These are phyloP conservation scores for Graphiopsis chlorocephala DNA, from an alignment of 2,329 filamentous ascomycete species.

Conservation along the genomic window DNA sequence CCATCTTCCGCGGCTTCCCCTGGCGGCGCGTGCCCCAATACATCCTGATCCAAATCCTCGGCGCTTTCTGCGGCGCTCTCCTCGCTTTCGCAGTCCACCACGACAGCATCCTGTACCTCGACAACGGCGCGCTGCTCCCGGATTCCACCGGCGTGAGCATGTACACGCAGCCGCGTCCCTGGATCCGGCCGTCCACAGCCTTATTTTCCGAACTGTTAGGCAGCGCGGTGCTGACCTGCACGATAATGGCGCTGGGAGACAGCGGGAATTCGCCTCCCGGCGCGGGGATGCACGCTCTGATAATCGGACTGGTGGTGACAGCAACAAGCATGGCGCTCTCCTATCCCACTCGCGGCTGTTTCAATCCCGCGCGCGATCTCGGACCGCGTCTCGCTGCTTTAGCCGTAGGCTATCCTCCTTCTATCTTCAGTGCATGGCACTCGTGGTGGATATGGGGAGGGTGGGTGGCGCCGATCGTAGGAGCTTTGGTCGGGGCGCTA, in stretches of 20 bases:
- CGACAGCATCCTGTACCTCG: slow-evolving; percentile 34
- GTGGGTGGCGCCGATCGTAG: slow-evolving; percentile 39
- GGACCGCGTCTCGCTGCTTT: slow-evolving; percentile 48
- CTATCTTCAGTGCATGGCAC: slow-evolving; percentile 33
- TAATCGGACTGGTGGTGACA: slow-evolving; percentile 46
- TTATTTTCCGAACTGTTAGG: slow-evolving; percentile 45
- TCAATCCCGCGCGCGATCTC: slow-evolving; percentile 52
- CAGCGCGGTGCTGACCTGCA: slow-evolving; percentile 38
- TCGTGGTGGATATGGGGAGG: slow-evolving; percentile 51
- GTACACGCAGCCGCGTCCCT: slow-evolving; percentile 30
- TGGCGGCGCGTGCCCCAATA: slow-evolving; percentile 58
- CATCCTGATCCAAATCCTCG: slow-evolving; percentile 55
- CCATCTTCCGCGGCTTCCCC: slow-evolving; percentile 57
- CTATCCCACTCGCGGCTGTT: slow-evolving; percentile 47
- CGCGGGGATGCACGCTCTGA: slow-evolving; percentile 52
- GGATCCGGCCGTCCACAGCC: slow-evolving; percentile 36
- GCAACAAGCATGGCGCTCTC: slow-evolving; percentile 42
- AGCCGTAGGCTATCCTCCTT: slow-evolving; percentile 44
- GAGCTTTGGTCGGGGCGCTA: slow-evolving; percentile 44
- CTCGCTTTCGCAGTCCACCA: slow-evolving; percentile 47
- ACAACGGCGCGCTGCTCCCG: slow-evolving; percentile 45
- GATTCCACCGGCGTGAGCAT: slow-evolving; percentile 25
- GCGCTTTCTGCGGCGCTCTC: slow-evolving; percentile 38
- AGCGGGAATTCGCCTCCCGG: slow-evolving; percentile 35
- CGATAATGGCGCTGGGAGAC: slow-evolving; percentile 39